Evolutionary conservation across 73 alveolate genomes (phyloP), one percentile per base, ranked within the genome.

Genomic region (Paramecium octaurelia): DNA sequence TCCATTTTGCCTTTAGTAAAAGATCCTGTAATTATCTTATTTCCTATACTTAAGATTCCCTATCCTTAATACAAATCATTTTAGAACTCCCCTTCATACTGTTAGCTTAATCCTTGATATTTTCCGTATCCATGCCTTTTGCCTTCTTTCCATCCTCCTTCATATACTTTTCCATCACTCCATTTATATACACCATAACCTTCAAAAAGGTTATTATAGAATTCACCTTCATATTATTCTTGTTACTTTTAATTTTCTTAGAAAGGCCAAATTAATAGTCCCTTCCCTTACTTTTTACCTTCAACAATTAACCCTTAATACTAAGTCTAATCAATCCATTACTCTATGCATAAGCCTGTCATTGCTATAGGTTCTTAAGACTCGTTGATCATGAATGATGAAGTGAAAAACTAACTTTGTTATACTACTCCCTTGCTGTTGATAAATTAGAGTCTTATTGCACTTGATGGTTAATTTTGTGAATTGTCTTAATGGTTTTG

Each of bases 131-230:
- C 94, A 86, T 88, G 84, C 38, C 69, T 70, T 35, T 34, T 29
- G 8, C 94, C 94, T 36, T 88, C 21, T 88, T 64, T 44, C 70
- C 70, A 88, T 4, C 46, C 21, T 44, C 94, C 94, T 16, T 43
- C 73, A 88, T 70, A 88, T 12, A 29, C 71, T 21, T 34, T 88
- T 16, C 94, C 94, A 88, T 88, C 94, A 16, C 95, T 87, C 73
- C 94, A 44, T 88, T 88, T 36, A 43, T 73, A 43, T 12, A 48
- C 36, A 1, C 94, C 93, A 21, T 29, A 44, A 14, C 95, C 94
- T 42, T 29, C 54, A 8, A 48, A 58, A 9, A 24, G 27, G 36
- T 75, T 95, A 70, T 88, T 21, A 24, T 35, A 12, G 60, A 64
- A 73, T 29, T 73, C 36, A 3, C 87, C 87, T 16, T 35, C 87